Conservation (phyloP, 176 grass and related monocot species). For the Bonia amplexicaulis region DNA sequence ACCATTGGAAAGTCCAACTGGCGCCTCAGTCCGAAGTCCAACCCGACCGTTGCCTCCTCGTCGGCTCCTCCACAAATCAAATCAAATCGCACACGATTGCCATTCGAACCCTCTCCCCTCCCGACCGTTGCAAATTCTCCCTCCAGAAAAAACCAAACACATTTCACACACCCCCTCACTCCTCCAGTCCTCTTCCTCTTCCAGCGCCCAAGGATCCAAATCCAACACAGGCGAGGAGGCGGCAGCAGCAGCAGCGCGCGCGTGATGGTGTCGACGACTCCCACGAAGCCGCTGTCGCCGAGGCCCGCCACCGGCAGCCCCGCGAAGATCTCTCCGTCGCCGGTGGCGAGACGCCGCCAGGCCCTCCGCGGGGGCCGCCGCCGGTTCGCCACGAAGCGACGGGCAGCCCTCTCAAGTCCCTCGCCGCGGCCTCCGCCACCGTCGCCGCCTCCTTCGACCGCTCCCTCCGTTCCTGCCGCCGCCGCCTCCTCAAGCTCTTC, state of each 20-base stretch:
- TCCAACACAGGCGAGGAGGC: not conserved
- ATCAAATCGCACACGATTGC: not conserved
- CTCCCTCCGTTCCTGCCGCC: slow-evolving; percentile 71
- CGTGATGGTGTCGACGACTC: slow-evolving; percentile 80
- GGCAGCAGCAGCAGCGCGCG: not conserved
- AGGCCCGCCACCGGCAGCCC: slow-evolving; percentile 23
- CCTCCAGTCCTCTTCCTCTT: not conserved
- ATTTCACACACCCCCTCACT: not conserved
- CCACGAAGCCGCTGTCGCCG: slow-evolving; percentile 43
- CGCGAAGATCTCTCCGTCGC: slow-evolving; percentile 20
- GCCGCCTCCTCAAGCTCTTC: slow-evolving; percentile 78
- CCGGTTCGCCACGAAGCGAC: slow-evolving; percentile 15
- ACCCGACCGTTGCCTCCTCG: slow-evolving; percentile 36
- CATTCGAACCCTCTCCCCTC: not conserved
- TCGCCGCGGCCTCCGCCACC: slow-evolving; percentile 28
- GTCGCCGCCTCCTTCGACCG: slow-evolving; percentile 43
- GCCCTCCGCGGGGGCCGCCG: slow-evolving; percentile 4
- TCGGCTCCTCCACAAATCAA: not conserved
- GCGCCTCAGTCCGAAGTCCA: not conserved
- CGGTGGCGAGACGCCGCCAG: not conserved
- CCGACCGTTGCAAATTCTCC: slow-evolving; percentile 37
- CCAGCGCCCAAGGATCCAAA: not conserved
- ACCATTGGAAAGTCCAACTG: too few species aligned
- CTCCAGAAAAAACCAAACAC: slow-evolving; percentile 18
- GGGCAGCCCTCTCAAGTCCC: slow-evolving; percentile 38